Conservation (phyloP, 495 filamentous ascomycete genomes). For the Xylaria curta region DNA sequence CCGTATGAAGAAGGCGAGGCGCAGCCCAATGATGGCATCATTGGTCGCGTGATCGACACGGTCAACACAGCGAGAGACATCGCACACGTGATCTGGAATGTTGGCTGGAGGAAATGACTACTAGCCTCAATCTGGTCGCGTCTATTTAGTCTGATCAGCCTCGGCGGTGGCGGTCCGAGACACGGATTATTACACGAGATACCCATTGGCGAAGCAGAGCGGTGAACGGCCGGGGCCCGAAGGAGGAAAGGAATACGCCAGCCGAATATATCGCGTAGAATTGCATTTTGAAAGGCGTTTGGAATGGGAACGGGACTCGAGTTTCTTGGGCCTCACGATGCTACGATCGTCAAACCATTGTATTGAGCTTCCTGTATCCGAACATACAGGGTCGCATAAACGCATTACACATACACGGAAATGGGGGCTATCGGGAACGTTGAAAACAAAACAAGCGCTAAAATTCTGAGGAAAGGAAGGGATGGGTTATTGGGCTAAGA, state of each 20-base stretch:
- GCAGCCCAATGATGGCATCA: constrained; percentile 61
- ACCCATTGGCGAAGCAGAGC: constrained; percentile 4
- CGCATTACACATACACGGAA: constrained; percentile 16
- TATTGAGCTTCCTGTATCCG: constrained; percentile 18
- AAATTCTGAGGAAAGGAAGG: constrained; percentile 2
- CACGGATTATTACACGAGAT: constrained; percentile 6
- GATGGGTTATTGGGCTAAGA: background rate
- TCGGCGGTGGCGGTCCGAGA: background rate
- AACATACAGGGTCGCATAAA: constrained; percentile 27
- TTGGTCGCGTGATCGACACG: constrained; percentile 87
- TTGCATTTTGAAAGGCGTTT: constrained; percentile 26
- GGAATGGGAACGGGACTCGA: constrained; percentile 16
- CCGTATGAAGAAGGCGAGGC: constrained; percentile 76
- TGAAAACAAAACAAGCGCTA: constrained; percentile 9
- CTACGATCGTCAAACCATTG: constrained; percentile 17
- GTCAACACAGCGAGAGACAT: constrained; percentile 97
- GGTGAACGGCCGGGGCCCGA: background rate
- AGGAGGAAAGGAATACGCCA: background rate
- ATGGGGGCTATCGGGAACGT: background rate
- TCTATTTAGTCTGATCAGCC: background rate
- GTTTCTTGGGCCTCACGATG: constrained; percentile 22
- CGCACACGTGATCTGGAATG: constrained; percentile 96
- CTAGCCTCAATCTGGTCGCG: background rate
- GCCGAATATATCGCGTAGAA: constrained; percentile 12
- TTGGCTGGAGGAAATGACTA: constrained; percentile 82